Percentiles rank a stretch among this genome's conserved stretches.
Conservation (phyloP, 2,329 filamentous ascomycete genomes). For the Xylaria digitata region DNA sequence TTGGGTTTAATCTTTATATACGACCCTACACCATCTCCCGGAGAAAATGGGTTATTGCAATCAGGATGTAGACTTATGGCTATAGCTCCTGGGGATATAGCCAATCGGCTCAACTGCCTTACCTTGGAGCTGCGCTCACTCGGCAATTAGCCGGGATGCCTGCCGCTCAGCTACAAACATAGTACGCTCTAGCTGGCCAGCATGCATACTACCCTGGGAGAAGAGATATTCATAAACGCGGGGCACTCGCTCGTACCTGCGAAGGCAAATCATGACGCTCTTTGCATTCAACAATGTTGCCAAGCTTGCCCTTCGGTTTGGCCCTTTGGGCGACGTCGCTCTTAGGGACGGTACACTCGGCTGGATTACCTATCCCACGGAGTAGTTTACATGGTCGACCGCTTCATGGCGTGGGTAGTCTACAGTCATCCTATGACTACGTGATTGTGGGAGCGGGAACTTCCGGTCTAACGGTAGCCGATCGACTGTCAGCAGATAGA, state of each 20-base stretch:
- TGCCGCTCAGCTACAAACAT: slow-evolving; percentile 10
- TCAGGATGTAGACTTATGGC: slow-evolving; percentile 6
- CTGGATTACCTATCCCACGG: not conserved
- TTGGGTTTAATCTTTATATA: slow-evolving; percentile 8
- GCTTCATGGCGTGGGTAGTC: not conserved
- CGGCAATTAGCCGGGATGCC: slow-evolving; percentile 27
- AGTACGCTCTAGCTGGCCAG: not conserved
- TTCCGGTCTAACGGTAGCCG: slow-evolving; percentile 46
- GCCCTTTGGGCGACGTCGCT: slow-evolving; percentile 17
- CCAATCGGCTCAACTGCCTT: slow-evolving; percentile 31
- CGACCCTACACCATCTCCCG: not conserved
- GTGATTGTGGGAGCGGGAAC: slow-evolving; percentile 48
- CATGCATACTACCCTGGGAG: not conserved
- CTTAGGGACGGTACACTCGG: not conserved
- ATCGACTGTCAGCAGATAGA: slow-evolving; percentile 46
- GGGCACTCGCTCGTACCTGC: not conserved
- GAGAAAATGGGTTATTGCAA: not conserved
- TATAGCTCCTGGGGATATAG: not conserved
- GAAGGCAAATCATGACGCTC: not conserved
- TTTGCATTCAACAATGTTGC: slow-evolving; percentile 14
- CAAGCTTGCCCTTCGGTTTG: not conserved
- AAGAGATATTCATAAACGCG: not conserved
- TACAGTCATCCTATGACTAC: slow-evolving; percentile 44
- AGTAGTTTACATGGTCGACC: not conserved
- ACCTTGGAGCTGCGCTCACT: slow-evolving; percentile 8